These are phyloP conservation scores for Rossbeevera mucosa DNA, from an alignment of 768 basidiomycete genomes.

Conservation along the genomic window DNA sequence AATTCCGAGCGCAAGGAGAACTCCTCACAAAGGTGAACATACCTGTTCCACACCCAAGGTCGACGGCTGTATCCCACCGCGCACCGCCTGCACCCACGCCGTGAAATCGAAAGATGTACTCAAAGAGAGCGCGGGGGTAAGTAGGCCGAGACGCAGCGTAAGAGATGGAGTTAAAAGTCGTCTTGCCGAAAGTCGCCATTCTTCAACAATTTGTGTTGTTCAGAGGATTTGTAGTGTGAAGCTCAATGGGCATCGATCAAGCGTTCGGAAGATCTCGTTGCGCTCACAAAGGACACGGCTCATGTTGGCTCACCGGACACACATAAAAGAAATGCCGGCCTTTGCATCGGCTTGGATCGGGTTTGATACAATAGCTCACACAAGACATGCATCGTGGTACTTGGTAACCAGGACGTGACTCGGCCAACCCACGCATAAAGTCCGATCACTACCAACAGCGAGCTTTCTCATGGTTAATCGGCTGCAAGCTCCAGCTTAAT, in stretches of 20 bases:
- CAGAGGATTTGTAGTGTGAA: background rate
- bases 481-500: slow-evolving; percentile 88
- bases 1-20: background rate
- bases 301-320: background rate
- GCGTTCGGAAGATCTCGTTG: background rate
- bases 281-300: background rate
- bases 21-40: slow-evolving; percentile 5
- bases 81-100: slow-evolving; percentile 6
- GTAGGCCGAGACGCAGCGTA: slow-evolving; percentile 72
- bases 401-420: background rate
- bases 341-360: background rate
- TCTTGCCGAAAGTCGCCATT: slow-evolving; percentile 77
- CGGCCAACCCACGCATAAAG: slow-evolving; percentile 1
- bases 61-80: slow-evolving; percentile 57
- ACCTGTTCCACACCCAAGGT: slow-evolving; percentile 88
- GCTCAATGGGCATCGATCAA: background rate
- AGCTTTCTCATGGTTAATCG: slow-evolving; percentile 39
- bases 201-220: background rate
- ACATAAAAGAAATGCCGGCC: background rate
- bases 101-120: slow-evolving; percentile 61
- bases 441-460: background rate
- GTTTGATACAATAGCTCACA: background rate
- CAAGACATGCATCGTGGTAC: background rate
- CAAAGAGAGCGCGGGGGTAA: slow-evolving; percentile 64
- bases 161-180: slow-evolving; percentile 58